A percentile compares a stretch with the other conserved stretches of the same genome.
phyloP scores from a whole-genome alignment of 768 basidiomycete species.

The Cystoderma amianthinum region DNA sequence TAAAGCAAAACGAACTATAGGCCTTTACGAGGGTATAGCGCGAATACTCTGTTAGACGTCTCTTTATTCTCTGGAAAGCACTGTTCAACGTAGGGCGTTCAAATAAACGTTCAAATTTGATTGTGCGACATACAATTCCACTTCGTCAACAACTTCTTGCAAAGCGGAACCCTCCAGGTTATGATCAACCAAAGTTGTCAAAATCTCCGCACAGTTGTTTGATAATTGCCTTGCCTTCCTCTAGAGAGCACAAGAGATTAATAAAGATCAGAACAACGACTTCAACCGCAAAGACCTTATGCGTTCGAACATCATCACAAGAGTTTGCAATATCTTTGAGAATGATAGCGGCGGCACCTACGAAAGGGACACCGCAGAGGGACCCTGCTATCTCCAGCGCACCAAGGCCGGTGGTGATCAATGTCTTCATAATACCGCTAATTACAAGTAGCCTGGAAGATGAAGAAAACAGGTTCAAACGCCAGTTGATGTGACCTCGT shows the following conservation, averaged over 20 bases:
- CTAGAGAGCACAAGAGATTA: slow-evolving; percentile 15
- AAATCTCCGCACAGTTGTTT: slow-evolving; percentile 30
- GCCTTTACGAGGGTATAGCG: slow-evolving; percentile 26
- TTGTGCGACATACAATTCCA: slow-evolving; percentile 27
- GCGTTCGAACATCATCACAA: slow-evolving; percentile 38
- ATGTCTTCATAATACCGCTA: not conserved
- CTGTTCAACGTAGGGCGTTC: slow-evolving; percentile 16
- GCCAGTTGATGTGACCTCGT: too few species aligned
- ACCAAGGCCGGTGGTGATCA: slow-evolving; percentile 11
- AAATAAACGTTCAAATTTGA: not conserved
- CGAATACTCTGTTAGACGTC: slow-evolving; percentile 30
- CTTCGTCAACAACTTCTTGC: slow-evolving; percentile 31
- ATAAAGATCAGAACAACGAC: slow-evolving; percentile 1
- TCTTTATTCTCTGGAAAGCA: slow-evolving; percentile 31
- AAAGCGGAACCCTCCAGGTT: slow-evolving; percentile 32
- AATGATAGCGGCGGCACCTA: slow-evolving; percentile 32
- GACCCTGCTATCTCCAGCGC: slow-evolving; percentile 36
- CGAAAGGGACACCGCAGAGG: slow-evolving; percentile 36
- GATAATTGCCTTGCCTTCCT: slow-evolving; percentile 33
- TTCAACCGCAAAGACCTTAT: slow-evolving; percentile 32
- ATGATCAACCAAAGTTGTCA: slow-evolving; percentile 33
- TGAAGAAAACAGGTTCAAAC: too few species aligned
- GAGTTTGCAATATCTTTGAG: slow-evolving; percentile 35
- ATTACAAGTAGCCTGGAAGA: too few species aligned
- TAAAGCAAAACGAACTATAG: slow-evolving; percentile 20